These are phyloP conservation scores for Amanita muscaria DNA, from an alignment of 768 basidiomycete genomes.

Conservation along the genomic window DNA sequence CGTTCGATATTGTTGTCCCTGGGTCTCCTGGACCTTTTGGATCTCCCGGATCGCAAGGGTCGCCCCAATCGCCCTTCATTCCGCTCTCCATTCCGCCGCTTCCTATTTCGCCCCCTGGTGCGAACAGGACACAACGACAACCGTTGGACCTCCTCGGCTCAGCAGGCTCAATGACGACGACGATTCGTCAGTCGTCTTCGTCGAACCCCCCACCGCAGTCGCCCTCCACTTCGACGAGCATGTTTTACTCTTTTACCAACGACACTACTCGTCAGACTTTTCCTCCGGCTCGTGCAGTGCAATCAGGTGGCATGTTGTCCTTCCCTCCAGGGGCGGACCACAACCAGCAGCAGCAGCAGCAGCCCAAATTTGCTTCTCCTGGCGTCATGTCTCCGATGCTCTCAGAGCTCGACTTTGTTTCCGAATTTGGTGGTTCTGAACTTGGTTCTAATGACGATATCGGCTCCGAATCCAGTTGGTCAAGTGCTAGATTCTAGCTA, in stretches of 20 bases:
- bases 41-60: no score
- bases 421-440: slow-evolving; percentile 2
- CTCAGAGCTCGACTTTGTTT: slow-evolving; percentile 7
- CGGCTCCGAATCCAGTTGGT: slow-evolving; percentile 5
- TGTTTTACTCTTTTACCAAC: slow-evolving; percentile 7
- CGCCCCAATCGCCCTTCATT: background rate
- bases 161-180: background rate
- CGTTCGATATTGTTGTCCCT: background rate
- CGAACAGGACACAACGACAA: background rate
- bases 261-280: no score
- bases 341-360: background rate
- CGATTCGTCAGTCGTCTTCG: background rate
- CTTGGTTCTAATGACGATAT: background rate
- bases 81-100: background rate
- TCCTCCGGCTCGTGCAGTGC: no score
- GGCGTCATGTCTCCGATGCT: slow-evolving; percentile 4
- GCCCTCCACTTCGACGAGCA: background rate
- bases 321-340: background rate
- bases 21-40: background rate
- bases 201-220: background rate
- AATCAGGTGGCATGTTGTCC: no score
- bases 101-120: background rate
- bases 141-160: background rate
- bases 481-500: background rate
- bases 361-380: background rate